A percentile compares a stretch with the other conserved stretches of the same genome.
These are phyloP conservation scores for Mucuna pruriens DNA, from an alignment of 306 rosid species.

Conservation along the genomic window DNA sequence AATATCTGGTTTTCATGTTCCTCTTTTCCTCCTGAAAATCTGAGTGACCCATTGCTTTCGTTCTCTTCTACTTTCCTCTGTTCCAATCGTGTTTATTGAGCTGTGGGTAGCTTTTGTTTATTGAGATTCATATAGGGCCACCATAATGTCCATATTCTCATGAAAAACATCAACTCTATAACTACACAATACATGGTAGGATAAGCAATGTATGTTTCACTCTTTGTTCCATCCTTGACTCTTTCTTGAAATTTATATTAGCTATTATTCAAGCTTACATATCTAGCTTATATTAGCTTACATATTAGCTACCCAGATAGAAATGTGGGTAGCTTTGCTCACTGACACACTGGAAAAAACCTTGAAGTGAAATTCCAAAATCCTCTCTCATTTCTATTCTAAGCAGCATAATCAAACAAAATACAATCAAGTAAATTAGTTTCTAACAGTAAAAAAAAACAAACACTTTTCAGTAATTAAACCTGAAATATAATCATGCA, in stretches of 20 bases:
- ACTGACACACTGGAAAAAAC: background rate
- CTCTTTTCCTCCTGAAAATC: too few species aligned
- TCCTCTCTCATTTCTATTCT: background rate
- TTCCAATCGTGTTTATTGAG: too few species aligned
- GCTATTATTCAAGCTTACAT: background rate
- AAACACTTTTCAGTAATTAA: background rate
- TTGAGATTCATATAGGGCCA: background rate
- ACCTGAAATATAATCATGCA: constrained; percentile 46
- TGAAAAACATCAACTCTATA: background rate
- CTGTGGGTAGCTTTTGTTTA: too few species aligned
- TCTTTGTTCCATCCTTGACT: background rate
- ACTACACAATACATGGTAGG: background rate
- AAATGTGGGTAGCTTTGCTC: too few species aligned
- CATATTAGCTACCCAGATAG: too few species aligned
- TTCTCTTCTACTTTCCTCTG: too few species aligned
- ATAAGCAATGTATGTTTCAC: background rate
- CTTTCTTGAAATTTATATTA: background rate
- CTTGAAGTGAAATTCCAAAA: background rate
- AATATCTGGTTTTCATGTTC: too few species aligned
- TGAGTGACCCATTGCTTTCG: too few species aligned
- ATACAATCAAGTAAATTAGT: background rate
- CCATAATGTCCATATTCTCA: background rate
- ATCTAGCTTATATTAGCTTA: too few species aligned
- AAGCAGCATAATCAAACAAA: background rate
- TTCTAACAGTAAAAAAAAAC: background rate